Conservation (phyloP, 768 basidiomycete genomes). For the Boletus rufocinnamomeus region DNA sequence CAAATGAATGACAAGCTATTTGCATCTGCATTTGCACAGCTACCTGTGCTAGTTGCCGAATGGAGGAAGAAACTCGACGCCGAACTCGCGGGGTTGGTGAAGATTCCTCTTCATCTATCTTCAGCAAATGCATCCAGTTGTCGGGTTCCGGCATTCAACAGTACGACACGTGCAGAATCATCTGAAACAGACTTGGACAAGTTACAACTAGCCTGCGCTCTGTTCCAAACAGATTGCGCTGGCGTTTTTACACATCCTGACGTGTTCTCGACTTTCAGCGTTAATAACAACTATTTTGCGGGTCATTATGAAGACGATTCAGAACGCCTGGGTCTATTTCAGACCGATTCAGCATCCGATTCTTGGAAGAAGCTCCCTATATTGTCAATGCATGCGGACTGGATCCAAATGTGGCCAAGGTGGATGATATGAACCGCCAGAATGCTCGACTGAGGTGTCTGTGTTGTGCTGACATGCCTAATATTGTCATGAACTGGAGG, state of each 20-base stretch:
- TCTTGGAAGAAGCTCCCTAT: slow-evolving; percentile 9
- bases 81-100: not conserved
- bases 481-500: slow-evolving; percentile 7
- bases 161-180: not conserved
- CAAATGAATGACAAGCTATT: not conserved
- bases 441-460: slow-evolving; percentile 16
- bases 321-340: not conserved
- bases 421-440: slow-evolving; percentile 14
- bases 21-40: not conserved
- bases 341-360: not conserved
- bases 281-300: too few relatives aligned
- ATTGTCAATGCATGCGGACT: slow-evolving; percentile 10
- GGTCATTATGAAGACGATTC: not conserved
- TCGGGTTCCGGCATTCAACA: too few relatives aligned
- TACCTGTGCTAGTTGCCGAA: not conserved
- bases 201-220: slow-evolving; percentile 10
- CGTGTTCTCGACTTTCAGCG: not conserved
- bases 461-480: not conserved
- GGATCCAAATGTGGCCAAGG: slow-evolving; percentile 10
- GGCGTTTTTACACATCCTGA: not conserved
- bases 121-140: too few relatives aligned
- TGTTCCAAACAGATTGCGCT: not conserved
- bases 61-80: not conserved
- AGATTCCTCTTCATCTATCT: not conserved
- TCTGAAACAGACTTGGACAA: not conserved